Evolutionary conservation across 805 yeast genomes (phyloP), one percentile per base, ranked within the genome.

Genomic region (Komagataella populi): DNA sequence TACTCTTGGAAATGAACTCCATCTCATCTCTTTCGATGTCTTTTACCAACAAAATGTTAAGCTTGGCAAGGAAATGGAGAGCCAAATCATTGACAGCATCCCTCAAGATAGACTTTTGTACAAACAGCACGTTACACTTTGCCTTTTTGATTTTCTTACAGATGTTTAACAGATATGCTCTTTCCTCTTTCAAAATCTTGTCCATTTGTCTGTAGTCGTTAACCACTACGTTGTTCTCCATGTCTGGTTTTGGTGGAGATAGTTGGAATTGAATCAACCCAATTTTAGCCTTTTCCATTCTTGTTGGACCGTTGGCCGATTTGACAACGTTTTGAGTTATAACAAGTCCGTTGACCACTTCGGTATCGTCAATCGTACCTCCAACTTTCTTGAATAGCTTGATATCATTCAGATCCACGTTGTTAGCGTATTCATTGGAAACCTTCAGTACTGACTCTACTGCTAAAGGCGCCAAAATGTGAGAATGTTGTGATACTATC

Each of bases 151-250:
- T 88, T 65, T 87, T 88, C 70, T 93, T 93, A 74, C 96, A 90
- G 65, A 93, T 86, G 67, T 91, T 91, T 64, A 93, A 77, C 63
- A 93, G 72, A 65, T 93, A 93, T 24, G 96, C 93, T 66, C 99
- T 83, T 74, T 93, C 99, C 70, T 93, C 99, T 65, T 95, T 93
- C 64, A 93, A 75, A 59, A 93, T 93, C 72, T 91, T 93, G 70
- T 93, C 99, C 99, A 93, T 93, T 70, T 93, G 99, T 69, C 99
- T 81, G 73, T 93, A 93, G 68, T 93, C 99, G 64, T 87, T 93
- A 51, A 93, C 98, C 53, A 93, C 96, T 49, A 93, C 91, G 64
- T 90, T 91, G 68, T 93, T 93, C 71, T 93, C 99, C 84, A 95
- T 84, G 64, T 89, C 97, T 18, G 97, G 97, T 65, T 89, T 89